Base-by-base conservation (phyloP, 2,329 filamentous ascomycete species). In the Epichloe amarillans region DNA sequence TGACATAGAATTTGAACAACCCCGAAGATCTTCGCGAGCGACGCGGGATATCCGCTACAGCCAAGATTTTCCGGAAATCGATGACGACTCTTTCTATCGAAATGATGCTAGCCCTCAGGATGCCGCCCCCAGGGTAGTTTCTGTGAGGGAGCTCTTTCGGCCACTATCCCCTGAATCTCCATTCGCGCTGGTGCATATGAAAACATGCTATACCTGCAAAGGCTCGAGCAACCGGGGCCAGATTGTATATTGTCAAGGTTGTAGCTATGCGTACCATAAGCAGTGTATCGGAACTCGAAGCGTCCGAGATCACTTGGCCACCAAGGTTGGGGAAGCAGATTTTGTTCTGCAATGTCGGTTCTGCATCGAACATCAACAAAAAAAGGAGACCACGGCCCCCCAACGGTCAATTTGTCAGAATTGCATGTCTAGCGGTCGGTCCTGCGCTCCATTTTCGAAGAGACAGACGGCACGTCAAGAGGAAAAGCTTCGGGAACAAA, bases 321-420 rank as follows among this genome's bases (percentile, higher is more conserved):
- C 89, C 23, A 98, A 97, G 64, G 68, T 96, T 49, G 82, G 74
- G 2, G 72, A 84, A 1, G 80, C 84, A 2, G 68, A 84, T 38
- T 97, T 95, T 58, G 83, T 98, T 15, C 70, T 98, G 39, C 93
- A 98, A 63, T 98, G 93, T 68, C 84, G 82, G 56, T 85, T 83
- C 51, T 98, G 93, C 63, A 76, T 97, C 54, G 83, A 83, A 3
- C 62, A 76, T 19, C 75, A 82, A 44, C 71, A 72, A 54, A 82
- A 61, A 61, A 90, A 86, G 60, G 88, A 96, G 56, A 55, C 60
- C 0, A 74, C 72, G 17, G 82, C 83, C 90, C 93, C 0, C 0
- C 75, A 82, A 53, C 76, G 88, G 44, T 80, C 83, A 52, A 71
- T 71, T 44, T 98, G 94, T 60, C 79, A 85, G 54, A 70, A 68